Percentiles rank a stretch among this genome's conserved stretches.
phyloP scores from a whole-genome alignment of 345 rosid genomes.

The Kernera saxatilis region DNA sequence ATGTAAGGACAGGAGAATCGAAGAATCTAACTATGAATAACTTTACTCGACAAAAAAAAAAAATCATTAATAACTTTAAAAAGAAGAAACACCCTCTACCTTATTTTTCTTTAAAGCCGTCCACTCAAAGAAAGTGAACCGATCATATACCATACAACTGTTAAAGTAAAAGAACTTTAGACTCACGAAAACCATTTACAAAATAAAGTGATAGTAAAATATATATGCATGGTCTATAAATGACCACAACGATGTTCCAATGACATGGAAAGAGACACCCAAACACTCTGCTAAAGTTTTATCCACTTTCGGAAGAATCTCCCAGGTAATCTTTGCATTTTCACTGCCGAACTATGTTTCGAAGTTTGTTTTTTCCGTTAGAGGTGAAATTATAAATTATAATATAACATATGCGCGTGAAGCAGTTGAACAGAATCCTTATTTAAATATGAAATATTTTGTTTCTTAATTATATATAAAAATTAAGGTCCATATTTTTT shows the following conservation, averaged over 20 bases:
- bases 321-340: not conserved
- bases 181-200: not conserved
- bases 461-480: too few species aligned
- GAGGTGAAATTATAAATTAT: too few species aligned
- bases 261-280: constrained; percentile 14
- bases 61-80: not conserved
- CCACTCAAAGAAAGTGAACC: constrained; percentile 15
- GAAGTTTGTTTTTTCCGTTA: not conserved
- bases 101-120: not conserved
- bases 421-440: too few species aligned
- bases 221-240: constrained; percentile 11
- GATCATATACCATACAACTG: constrained; percentile 7
- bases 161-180: constrained; percentile 5
- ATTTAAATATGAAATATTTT: too few species aligned
- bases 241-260: not conserved
- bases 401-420: too few species aligned
- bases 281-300: constrained; percentile 1
- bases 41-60: not conserved
- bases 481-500: too few species aligned
- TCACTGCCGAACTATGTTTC: not conserved
- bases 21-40: not conserved
- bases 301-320: constrained; percentile 2
- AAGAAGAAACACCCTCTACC: not conserved
- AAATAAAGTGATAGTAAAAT: not conserved
- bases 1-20: not conserved